Conservation (phyloP, 805 yeast species). For the Candida arabinofermentans region DNA sequence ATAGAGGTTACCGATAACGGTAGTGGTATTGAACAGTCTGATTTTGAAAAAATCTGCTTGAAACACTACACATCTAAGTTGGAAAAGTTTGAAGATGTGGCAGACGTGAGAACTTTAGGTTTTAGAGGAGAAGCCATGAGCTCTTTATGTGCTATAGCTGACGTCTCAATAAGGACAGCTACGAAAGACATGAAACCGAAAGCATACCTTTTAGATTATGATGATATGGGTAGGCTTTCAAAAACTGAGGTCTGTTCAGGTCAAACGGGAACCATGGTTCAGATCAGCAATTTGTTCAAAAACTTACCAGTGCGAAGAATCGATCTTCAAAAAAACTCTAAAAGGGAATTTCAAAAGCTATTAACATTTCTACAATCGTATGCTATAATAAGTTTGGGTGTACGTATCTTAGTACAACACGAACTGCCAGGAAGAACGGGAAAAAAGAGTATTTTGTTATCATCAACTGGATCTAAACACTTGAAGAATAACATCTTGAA, state of each 20-base stretch:
- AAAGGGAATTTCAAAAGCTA: constrained; percentile 71
- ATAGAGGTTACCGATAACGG: constrained; percentile 72
- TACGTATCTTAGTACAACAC: constrained; percentile 61
- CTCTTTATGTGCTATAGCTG: constrained; percentile 57
- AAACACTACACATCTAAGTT: constrained; percentile 71
- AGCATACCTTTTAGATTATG: constrained; percentile 54
- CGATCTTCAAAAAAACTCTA: constrained; percentile 62
- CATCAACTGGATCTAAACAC: constrained; percentile 49
- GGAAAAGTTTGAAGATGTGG: constrained; percentile 49
- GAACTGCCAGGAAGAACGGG: constrained; percentile 26
- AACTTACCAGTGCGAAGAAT: constrained; percentile 78
- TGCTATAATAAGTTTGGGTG: constrained; percentile 53
- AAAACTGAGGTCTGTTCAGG: constrained; percentile 41
- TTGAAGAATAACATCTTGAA: constrained; percentile 57
- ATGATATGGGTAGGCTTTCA: constrained; percentile 48
- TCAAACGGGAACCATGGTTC: constrained; percentile 65
- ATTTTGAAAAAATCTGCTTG: constrained; percentile 50
- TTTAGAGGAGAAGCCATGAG: constrained; percentile 82
- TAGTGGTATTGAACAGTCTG: constrained; percentile 50
- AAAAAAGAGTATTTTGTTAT: constrained; percentile 50
- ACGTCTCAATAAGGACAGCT: constrained; percentile 48
- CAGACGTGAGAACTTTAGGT: constrained; percentile 53
- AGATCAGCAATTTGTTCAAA: constrained; percentile 55
- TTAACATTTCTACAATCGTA: constrained; percentile 61
- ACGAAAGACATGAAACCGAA: constrained; percentile 45